phyloP scores from a whole-genome alignment of 768 basidiomycete species.

The Lanmaoa rubissima region DNA sequence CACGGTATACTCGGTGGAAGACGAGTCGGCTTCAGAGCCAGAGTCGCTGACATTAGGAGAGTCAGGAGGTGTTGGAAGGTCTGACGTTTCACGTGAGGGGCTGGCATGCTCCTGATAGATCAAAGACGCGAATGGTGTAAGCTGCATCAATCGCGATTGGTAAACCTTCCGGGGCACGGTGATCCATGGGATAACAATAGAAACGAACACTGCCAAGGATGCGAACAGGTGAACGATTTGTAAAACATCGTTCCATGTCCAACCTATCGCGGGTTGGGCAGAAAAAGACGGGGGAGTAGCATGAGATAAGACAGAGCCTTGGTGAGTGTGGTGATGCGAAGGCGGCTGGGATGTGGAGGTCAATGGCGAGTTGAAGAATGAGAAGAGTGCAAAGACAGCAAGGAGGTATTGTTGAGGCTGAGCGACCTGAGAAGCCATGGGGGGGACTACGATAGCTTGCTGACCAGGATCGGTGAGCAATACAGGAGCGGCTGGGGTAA shows the following conservation, averaged over 20 bases:
- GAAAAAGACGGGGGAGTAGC: constrained; percentile 23
- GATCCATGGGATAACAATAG: constrained; percentile 51
- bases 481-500: constrained; percentile 25
- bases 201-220: constrained; percentile 59
- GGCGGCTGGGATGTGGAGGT: constrained; percentile 39
- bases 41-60: constrained; percentile 26
- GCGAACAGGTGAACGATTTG: constrained; percentile 66
- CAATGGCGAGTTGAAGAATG: constrained; percentile 78
- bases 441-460: constrained; percentile 13
- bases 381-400: constrained; percentile 80
- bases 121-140: constrained; percentile 27
- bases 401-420: constrained; percentile 66
- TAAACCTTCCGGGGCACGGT: constrained; percentile 26
- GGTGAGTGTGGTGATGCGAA: constrained; percentile 46
- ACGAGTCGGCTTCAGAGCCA: constrained; percentile 29
- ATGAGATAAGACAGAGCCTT: constrained; percentile 56
- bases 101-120: constrained; percentile 3
- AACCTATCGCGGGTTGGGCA: constrained; percentile 24
- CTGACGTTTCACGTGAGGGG: constrained; percentile 7
- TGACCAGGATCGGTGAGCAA: constrained; percentile 16
- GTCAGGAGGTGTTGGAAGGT: constrained; percentile 28
- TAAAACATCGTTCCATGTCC: constrained; percentile 52
- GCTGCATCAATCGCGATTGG: constrained; percentile 23
- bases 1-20: constrained; percentile 29
- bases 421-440: constrained; percentile 8